These are phyloP conservation scores for Prunus fruticosa DNA, from an alignment of 306 rosid genomes.

Conservation along the genomic window DNA sequence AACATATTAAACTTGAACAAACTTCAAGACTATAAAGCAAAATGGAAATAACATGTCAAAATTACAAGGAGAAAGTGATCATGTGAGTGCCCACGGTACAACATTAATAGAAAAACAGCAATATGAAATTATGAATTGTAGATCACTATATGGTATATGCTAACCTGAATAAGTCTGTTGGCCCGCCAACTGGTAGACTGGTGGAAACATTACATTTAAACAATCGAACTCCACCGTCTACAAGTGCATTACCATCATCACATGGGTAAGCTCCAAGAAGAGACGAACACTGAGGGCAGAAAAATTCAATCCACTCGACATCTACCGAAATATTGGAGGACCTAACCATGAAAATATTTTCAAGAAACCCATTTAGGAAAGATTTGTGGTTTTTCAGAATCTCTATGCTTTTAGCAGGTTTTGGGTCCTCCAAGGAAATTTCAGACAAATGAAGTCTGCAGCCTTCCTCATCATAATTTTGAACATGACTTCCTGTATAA, in stretches of 20 bases:
- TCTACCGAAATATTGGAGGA: constrained; percentile 65
- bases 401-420: constrained; percentile 27
- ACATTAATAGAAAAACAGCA: background rate
- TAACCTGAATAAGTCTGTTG: constrained; percentile 72
- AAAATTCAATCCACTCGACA: constrained; percentile 73
- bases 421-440: constrained; percentile 24
- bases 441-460: constrained; percentile 42
- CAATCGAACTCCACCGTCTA: constrained; percentile 81
- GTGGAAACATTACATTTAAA: constrained; percentile 82
- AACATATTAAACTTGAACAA: constrained; percentile 7
- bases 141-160: constrained; percentile 24
- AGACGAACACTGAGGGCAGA: constrained; percentile 69
- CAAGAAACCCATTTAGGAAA: constrained; percentile 87
- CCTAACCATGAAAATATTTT: constrained; percentile 84
- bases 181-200: constrained; percentile 44
- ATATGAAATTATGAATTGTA: background rate
- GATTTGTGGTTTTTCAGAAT: constrained; percentile 49
- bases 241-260: constrained; percentile 46
- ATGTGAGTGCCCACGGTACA: background rate
- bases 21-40: constrained; percentile 6
- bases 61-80: background rate
- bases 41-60: background rate
- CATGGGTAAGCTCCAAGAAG: constrained; percentile 90
- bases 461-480: constrained; percentile 25
- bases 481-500: constrained; percentile 17